A percentile compares a stretch with the other conserved stretches of the same genome.
These are phyloP conservation scores for Trichoderma sp. DNA, from an alignment of 2,329 filamentous ascomycete genomes.

Conservation along the genomic window DNA sequence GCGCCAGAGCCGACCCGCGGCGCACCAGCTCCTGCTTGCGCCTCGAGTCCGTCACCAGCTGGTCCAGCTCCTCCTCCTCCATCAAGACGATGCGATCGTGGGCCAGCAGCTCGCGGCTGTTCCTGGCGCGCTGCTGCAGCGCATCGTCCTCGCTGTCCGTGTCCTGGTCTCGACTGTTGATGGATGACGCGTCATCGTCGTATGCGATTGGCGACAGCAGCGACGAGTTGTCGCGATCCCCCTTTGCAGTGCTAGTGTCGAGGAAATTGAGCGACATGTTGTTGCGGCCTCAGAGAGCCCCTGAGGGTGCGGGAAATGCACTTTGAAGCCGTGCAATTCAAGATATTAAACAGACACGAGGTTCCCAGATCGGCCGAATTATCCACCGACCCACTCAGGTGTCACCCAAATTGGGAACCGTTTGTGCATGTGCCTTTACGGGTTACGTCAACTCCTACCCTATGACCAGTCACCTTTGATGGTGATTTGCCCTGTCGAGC, in stretches of 20 bases:
- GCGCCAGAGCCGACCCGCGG: conserved; percentile 46
- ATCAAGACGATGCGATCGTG: conserved; percentile 69
- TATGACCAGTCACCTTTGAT: background rate
- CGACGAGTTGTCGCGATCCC: conserved; percentile 37
- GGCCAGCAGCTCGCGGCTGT: conserved; percentile 65
- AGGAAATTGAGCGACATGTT: conserved; percentile 24
- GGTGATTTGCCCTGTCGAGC: background rate
- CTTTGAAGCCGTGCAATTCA: background rate
- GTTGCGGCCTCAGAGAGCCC: conserved; percentile 15
- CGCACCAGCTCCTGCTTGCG: conserved; percentile 49
- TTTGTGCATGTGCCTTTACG: no score
- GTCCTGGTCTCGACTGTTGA: conserved; percentile 68
- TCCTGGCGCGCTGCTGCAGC: conserved; percentile 61
- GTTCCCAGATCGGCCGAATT: conserved; percentile 15
- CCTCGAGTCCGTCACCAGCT: conserved; percentile 53
- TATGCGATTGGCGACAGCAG: conserved; percentile 63
- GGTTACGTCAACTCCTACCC: background rate
- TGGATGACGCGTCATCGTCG: conserved; percentile 66
- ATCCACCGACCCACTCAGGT: conserved; percentile 12
- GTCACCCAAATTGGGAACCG: background rate
- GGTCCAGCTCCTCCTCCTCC: conserved; percentile 70
- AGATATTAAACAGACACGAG: background rate
- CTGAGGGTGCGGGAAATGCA: conserved; percentile 2
- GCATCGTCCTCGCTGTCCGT: conserved; percentile 75
- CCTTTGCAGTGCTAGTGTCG: conserved; percentile 24